Evolutionary conservation across 2,329 filamentous ascomycete species (phyloP), one percentile per base, ranked within the genome.

Genomic region (Ilyonectria robusta): DNA sequence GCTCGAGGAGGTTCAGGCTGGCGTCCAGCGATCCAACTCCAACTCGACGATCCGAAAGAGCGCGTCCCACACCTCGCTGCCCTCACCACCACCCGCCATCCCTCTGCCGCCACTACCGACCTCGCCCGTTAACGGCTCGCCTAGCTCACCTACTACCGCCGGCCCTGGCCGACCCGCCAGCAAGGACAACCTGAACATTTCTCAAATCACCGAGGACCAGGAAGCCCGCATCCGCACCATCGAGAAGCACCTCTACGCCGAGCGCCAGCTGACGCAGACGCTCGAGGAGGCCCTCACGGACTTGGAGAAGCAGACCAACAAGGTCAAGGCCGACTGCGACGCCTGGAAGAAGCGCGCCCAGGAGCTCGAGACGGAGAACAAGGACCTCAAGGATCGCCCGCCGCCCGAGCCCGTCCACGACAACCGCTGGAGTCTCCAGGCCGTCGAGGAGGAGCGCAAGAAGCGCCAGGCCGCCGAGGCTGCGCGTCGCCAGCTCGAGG

Each of bases 281-380:
- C 88, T 99, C 44, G 96, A 99, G 81, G 95, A 98, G 82, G 96
- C 96, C 7, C 89, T 99, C 33, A 95, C 94, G 2, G 96, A 99
- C 76, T 89, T 99, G 42, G 96, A 99, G 82, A 89, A 90, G 62
- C 94, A 97, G 75, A 94, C 93, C 76, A 97, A 95, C 81, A 95
- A 95, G 85, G 91, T 95, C 80, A 97, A 97, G 85, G 85, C 90
- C 2, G 96, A 99, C 81, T 92, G 94, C 79, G 96, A 98, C 59
- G 89, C 88, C 35, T 98, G 94, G 93, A 93, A 93, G 82, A 94
- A 94, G 85, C 95, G 96, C 78, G 94, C 94, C 42, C 85, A 85
- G 76, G 88, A 92, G 66, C 86, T 95, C 44, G 94, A 97, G 79
- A 78, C 83, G 37, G 92, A 94, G 85, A 88, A 91, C 69, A 91